Base-by-base conservation (phyloP, 495 filamentous ascomycete genomes). In the Penicillium pulvis region DNA sequence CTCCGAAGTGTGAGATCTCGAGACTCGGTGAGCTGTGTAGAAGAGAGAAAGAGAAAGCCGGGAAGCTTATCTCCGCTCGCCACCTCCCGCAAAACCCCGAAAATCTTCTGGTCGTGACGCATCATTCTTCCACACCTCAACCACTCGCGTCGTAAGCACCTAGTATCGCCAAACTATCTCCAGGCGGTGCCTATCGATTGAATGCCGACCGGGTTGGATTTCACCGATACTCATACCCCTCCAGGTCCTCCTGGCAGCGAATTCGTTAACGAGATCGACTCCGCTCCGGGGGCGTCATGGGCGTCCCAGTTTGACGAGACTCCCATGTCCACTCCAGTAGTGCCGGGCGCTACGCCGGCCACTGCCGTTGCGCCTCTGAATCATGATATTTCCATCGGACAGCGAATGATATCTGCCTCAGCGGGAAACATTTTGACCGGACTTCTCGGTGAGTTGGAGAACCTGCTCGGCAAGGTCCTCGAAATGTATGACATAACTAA, bases 401-500 rank as follows among this genome's bases (percentile, higher is more conserved):
- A 98, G 75, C 92, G 91, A 75, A 98, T 98, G 95, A 69, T 94
- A 33, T 96, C 93, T 56, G 94, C 94, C 8, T 91, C 92, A 17
- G 88, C 86, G 10, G 94, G 94, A 20, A 97, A 92, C 68, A 75
- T 98, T 58, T 73, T 98, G 52, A 98, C 94, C 10, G 91, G 90
- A 30, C 75, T 98, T 12, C 81, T 98, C 52, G 93, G 93, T 97
- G 82, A 57, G 83, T 62, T 43, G 28, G 9, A 39, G 41, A 47
- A 1, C 14, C 3, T 44, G 35, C 12, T 11, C 49, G 19, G 49
- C 26, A 49, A 42, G n/a, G 26, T 54, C 30, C 44, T 43, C 50
- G 8, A n/a, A 45, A 44, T 55, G 36, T 7, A 46, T 39, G 35
- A 39, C 26, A 43, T 28, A 42, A 39, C 60, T 64, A 33, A 65